Evolutionary conservation across 495 filamentous ascomycete genomes (phyloP), one percentile per base, ranked within the genome.

Genomic region (Endocarpon pusillum): DNA sequence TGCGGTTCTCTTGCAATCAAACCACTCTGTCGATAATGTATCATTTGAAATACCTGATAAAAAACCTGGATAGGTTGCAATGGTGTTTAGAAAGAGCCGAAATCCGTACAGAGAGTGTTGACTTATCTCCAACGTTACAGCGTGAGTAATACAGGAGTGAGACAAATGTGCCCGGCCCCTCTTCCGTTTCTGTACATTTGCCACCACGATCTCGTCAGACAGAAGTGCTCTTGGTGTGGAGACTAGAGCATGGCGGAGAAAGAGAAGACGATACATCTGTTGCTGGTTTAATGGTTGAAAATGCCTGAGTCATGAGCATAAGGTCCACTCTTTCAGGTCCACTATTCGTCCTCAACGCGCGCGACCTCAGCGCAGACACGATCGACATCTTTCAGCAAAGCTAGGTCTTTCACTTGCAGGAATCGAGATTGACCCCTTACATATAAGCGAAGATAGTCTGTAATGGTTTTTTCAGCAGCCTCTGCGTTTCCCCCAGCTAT

Each of bases 101-200:
- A n/a, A n/a, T n/a, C n/a, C n/a, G n/a, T n/a, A n/a, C n/a, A n/a
- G n/a, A n/a, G n/a, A n/a, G n/a, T n/a, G n/a, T n/a, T n/a, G n/a
- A n/a, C n/a, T n/a, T n/a, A n/a, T n/a, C n/a, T n/a, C n/a, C n/a
- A n/a, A n/a, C n/a, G n/a, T n/a, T n/a, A n/a, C n/a, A n/a, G 9
- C 51, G 51, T 15, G 51, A 54, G 32, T 54, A 54, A 38, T 40
- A 54, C 27, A 47, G 45, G 5, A 54, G 39, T 10, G 42, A 35
- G 20, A 49, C 36, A 25, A 46, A 45, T 8, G 39, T 28, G 21
- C 47, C 46, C 22, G 52, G 34, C 19, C 48, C 45, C 26, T 49
- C 49, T 17, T 31, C 33, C 22, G 42, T 46, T 18, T 48, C 47
- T 48, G 19, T n/a, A 21, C 2, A 21, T 7, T 20, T n/a, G 4